Evolutionary conservation across 179 eudicot species (phyloP).

Genomic region (Camellia oleifera): DNA sequence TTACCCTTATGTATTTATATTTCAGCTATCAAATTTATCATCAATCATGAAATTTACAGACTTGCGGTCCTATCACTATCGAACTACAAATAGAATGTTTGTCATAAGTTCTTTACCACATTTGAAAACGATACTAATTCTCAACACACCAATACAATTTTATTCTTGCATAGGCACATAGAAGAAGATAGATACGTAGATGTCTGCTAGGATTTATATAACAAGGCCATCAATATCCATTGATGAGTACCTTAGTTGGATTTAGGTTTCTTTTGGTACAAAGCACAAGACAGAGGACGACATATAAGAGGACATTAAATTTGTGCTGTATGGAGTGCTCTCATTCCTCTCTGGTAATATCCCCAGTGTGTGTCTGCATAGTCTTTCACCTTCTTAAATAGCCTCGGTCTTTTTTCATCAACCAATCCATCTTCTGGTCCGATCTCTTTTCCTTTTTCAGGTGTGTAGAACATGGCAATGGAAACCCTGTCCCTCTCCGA

Average conservation of each 20-base stretch:
- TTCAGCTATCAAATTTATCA: too few relatives aligned
- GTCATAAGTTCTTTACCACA: too few relatives aligned
- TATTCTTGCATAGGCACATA: neutral
- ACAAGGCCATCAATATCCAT: neutral
- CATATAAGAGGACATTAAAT: neutral
- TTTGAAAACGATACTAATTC: neutral
- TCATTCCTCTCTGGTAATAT: conserved; percentile 27
- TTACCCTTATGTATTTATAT: too few relatives aligned
- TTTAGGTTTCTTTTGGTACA: too few relatives aligned
- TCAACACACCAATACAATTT: neutral
- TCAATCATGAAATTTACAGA: too few relatives aligned
- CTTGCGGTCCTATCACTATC: too few relatives aligned
- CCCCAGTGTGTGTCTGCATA: conserved; percentile 26
- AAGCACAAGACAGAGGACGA: too few relatives aligned
- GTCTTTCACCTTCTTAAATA: conserved; percentile 41
- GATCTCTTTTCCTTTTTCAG: conserved; percentile 38
- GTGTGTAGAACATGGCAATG: conserved; percentile 45
- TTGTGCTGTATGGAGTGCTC: conserved; percentile 29
- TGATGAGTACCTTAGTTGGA: too few relatives aligned
- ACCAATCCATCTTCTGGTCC: conserved; percentile 46
- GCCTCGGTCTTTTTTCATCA: conserved; percentile 31
- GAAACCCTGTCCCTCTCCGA: conserved; percentile 51
- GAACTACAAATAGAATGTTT: too few relatives aligned
- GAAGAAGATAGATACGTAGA: too few relatives aligned
- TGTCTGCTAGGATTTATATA: too few relatives aligned